Evolutionary conservation across 192 early-diverging fungal species (phyloP).

Genomic region (Podila minutissima): DNA sequence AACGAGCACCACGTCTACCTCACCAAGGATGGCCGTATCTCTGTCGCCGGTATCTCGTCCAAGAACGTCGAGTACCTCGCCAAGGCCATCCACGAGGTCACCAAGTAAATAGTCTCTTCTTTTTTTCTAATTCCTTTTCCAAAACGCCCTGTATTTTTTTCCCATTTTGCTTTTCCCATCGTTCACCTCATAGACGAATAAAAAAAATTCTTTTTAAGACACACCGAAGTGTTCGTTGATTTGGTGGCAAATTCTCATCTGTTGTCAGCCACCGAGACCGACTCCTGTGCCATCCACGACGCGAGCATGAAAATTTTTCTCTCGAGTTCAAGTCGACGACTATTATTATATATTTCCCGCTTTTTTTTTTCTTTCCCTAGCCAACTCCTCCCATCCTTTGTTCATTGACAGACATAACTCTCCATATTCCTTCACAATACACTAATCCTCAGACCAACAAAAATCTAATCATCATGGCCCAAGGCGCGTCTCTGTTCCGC

Average conservation of each 20-base stretch:
- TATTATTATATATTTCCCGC: not conserved
- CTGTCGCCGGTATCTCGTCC: slow-evolving; percentile 94
- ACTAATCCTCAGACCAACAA: not conserved
- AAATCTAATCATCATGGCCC: slow-evolving; percentile 24
- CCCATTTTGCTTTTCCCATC: not conserved
- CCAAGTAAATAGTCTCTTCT: slow-evolving; percentile 65
- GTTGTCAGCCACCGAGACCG: too few relatives aligned
- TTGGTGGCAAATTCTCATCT: too few relatives aligned
- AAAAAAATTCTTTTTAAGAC: not conserved
- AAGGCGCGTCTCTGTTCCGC: slow-evolving; percentile 45
- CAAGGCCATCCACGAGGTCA: slow-evolving; percentile 94
- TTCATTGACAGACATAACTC: not conserved
- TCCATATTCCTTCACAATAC: not conserved
- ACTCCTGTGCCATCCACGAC: not conserved
- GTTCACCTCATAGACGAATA: not conserved
- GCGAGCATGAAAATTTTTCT: not conserved
- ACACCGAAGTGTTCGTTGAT: too few relatives aligned
- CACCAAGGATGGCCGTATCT: slow-evolving; percentile 95
- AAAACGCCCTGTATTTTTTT: not conserved
- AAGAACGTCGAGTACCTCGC: slow-evolving; percentile 97
- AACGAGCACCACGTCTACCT: slow-evolving; percentile 92
- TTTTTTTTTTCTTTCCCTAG: not conserved
- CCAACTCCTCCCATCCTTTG: not conserved
- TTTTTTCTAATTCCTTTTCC: too few relatives aligned
- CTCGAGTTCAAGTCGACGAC: too few relatives aligned